Conservation (phyloP, 805 yeast genomes). For the Schizosaccharomyces japonicus region DNA sequence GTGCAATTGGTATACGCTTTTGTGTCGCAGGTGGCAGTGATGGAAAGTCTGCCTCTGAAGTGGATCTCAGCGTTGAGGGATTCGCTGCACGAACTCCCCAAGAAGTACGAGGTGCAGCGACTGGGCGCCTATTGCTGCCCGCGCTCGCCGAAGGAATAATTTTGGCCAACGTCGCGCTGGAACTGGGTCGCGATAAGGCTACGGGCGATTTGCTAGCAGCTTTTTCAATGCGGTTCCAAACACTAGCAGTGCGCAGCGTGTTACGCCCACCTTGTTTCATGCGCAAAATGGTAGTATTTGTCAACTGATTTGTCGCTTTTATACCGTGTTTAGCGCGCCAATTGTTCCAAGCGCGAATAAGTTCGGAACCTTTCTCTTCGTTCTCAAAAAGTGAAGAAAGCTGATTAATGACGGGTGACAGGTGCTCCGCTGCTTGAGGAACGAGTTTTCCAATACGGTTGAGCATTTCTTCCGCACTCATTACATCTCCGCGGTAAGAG, state of each 20-base stretch:
- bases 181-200: neutral
- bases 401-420: neutral
- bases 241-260: slow-evolving; percentile 4
- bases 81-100: neutral
- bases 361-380: neutral
- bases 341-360: neutral
- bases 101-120: neutral
- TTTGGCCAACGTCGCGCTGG: neutral
- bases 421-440: neutral
- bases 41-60: neutral
- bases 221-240: slow-evolving; percentile 3
- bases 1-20: neutral
- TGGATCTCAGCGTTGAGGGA: neutral
- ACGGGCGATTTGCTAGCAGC: neutral
- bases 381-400: neutral
- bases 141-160: no score
- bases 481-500: neutral
- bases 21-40: neutral
- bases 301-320: neutral
- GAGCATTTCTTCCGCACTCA: neutral
- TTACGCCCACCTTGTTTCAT: neutral
- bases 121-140: no score
- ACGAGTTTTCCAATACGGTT: neutral
- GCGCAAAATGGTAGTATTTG: neutral
- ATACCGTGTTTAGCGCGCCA: slow-evolving; percentile 1